Conservation (phyloP, 352 stramenopile species). For the Phytophthora crassamura region DNA sequence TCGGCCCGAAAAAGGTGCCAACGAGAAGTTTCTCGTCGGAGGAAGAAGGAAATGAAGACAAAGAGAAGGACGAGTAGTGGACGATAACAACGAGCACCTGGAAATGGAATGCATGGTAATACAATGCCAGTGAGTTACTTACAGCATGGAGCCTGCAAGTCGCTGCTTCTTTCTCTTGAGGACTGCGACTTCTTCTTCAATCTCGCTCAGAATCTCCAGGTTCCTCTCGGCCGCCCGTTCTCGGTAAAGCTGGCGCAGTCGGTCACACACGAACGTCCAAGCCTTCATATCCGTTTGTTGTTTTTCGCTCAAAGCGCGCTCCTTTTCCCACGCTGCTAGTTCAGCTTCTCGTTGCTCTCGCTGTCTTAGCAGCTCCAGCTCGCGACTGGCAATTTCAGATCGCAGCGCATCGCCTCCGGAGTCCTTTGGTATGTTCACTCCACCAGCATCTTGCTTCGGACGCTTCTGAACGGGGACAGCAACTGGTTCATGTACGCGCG, state of each 20-base stretch:
- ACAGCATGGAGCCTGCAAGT: constrained; percentile 32
- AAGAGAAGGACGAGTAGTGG: constrained; percentile 16
- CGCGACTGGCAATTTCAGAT: constrained; percentile 37
- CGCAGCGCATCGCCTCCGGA: constrained; percentile 18
- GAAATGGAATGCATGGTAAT: constrained; percentile 9
- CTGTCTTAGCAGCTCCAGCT: constrained; percentile 38
- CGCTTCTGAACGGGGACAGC: constrained; percentile 23
- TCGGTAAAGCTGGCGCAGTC: constrained; percentile 38
- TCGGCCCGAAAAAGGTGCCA: constrained; percentile 29
- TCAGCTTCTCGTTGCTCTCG: constrained; percentile 42
- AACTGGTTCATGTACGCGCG: constrained; percentile 9
- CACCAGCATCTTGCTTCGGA: constrained; percentile 6
- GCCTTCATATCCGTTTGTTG: constrained; percentile 45
- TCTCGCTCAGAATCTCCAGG: constrained; percentile 31
- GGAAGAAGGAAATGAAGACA: constrained; percentile 13
- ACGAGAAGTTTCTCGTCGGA: constrained; percentile 25
- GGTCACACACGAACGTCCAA: constrained; percentile 46
- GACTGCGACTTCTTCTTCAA: constrained; percentile 41
- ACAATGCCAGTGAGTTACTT: neutral
- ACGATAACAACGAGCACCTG: neutral
- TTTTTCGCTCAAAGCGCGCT: constrained; percentile 32
- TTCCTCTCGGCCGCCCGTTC: constrained; percentile 35
- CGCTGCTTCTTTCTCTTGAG: constrained; percentile 51
- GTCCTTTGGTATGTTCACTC: neutral
- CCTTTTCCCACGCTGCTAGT: constrained; percentile 40